Percentiles rank a stretch among this genome's conserved stretches.
These are phyloP conservation scores for Termitomyces sp. DNA, from an alignment of 768 basidiomycete species.

Conservation along the genomic window DNA sequence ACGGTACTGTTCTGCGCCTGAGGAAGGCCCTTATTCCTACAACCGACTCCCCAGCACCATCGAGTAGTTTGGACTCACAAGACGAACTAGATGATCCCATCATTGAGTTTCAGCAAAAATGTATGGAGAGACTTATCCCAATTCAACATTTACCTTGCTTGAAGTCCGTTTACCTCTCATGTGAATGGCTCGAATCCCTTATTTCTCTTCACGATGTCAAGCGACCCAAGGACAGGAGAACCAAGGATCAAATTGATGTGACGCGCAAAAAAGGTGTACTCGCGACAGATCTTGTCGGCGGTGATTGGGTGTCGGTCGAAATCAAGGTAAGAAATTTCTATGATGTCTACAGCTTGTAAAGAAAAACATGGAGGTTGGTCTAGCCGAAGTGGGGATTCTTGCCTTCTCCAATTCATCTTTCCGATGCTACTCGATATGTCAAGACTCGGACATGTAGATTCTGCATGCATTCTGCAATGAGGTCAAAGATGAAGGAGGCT, in stretches of 20 bases:
- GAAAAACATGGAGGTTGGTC: neutral
- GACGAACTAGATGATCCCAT: slow-evolving; percentile 32
- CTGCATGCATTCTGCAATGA: slow-evolving; percentile 78
- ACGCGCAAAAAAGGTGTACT: slow-evolving; percentile 53
- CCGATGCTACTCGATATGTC: slow-evolving; percentile 43
- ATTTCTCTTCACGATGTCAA: slow-evolving; percentile 34
- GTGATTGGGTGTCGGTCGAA: slow-evolving; percentile 67
- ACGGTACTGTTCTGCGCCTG: slow-evolving; percentile 69
- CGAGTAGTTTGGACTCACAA: neutral
- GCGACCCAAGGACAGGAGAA: slow-evolving; percentile 53
- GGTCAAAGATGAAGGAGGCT: slow-evolving; percentile 29
- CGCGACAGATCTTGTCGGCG: slow-evolving; percentile 76
- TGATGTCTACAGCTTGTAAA: neutral
- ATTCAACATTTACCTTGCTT: slow-evolving; percentile 51
- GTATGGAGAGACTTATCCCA: slow-evolving; percentile 65
- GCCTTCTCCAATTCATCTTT: slow-evolving; percentile 57
- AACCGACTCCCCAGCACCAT: neutral
- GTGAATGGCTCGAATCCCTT: slow-evolving; percentile 57
- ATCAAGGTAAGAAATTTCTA: slow-evolving; percentile 67
- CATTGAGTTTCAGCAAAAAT: slow-evolving; percentile 52
- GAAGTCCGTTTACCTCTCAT: slow-evolving; percentile 39
- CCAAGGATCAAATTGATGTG: slow-evolving; percentile 55
- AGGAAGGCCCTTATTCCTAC: slow-evolving; percentile 43
- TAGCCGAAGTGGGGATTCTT: slow-evolving; percentile 99
- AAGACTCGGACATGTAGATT: slow-evolving; percentile 82